Conservation (phyloP, 768 basidiomycete species). For the Roridomyces roridus region DNA sequence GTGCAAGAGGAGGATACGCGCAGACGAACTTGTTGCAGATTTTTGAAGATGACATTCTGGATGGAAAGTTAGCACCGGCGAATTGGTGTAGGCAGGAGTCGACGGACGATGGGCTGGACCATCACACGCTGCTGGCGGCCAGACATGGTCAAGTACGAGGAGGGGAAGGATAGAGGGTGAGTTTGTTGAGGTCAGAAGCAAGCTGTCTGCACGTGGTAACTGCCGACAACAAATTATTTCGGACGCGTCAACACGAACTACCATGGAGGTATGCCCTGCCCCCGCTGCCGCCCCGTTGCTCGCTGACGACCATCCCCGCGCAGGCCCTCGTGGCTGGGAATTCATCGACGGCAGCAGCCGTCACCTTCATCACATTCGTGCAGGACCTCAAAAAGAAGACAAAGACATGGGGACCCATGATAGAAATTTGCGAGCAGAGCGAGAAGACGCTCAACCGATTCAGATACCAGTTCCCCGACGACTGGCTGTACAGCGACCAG, state of each 20-base stretch:
- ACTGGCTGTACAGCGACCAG: constrained; percentile 99
- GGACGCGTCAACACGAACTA: constrained; percentile 45
- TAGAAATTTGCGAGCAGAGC: constrained; percentile 91
- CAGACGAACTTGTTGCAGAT: constrained; percentile 77
- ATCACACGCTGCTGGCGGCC: constrained; percentile 95
- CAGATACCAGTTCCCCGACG: constrained; percentile 94
- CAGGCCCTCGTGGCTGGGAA: constrained; percentile 78
- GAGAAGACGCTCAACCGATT: constrained; percentile 98
- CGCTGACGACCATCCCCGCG: constrained; percentile 16
- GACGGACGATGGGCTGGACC: constrained; percentile 97
- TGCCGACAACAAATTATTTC: constrained; percentile 5
- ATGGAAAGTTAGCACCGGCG: constrained; percentile 14
- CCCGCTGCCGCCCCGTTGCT: not conserved
- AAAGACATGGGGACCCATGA: constrained; percentile 95
- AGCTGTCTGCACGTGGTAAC: constrained; percentile 16
- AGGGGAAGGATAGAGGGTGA: not conserved
- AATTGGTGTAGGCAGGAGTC: constrained; percentile 1
- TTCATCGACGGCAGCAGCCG: constrained; percentile 96
- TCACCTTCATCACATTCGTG: constrained; percentile 98
- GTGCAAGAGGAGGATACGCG: not conserved
- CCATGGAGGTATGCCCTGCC: constrained; percentile 48
- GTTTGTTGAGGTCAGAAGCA: constrained; percentile 11
- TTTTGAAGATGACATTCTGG: constrained; percentile 98
- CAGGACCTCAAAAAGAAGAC: constrained; percentile 99
- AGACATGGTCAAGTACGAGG: constrained; percentile 69